phyloP scores from a whole-genome alignment of 345 rosid genomes.

The Raphanus sativus region DNA sequence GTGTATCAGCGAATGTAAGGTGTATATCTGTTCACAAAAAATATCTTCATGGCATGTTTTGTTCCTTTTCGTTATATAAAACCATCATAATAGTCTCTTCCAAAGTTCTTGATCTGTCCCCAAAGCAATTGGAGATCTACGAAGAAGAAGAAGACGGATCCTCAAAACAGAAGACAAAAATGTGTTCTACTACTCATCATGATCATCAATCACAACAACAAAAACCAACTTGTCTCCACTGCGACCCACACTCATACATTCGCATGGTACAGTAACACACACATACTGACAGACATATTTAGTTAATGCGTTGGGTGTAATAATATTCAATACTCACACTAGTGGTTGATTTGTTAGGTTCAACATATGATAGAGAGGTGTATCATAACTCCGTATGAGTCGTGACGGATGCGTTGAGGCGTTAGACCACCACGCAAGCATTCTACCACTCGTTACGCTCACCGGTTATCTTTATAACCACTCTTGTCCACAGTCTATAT shows the following conservation, averaged over 20 bases:
- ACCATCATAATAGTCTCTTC: conserved; percentile 24
- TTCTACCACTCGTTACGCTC: conserved; percentile 66
- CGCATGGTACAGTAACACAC: conserved; percentile 44
- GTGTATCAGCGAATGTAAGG: conserved; percentile 10
- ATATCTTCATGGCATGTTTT: not conserved
- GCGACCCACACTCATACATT: conserved; percentile 74
- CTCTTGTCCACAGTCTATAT: not conserved
- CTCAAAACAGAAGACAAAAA: conserved; percentile 6
- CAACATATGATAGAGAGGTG: conserved; percentile 87
- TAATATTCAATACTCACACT: not conserved
- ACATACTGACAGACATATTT: not conserved
- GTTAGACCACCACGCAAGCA: conserved; percentile 54
- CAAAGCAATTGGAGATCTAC: conserved; percentile 8
- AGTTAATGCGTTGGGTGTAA: not conserved
- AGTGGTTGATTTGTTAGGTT: conserved; percentile 45
- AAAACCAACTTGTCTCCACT: conserved; percentile 61
- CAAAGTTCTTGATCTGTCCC: conserved; percentile 32
- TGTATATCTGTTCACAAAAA: conserved; percentile 3
- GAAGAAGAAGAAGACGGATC: conserved; percentile 9
- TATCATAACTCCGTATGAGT: conserved; percentile 63
- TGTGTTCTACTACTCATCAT: conserved; percentile 33
- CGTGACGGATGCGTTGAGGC: conserved; percentile 72
- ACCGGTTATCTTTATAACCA: conserved; percentile 42
- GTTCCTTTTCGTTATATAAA: not conserved
- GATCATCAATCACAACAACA: conserved; percentile 40